phyloP scores from a whole-genome alignment of 2,329 filamentous ascomycete genomes.

The Diplodia seriata region DNA sequence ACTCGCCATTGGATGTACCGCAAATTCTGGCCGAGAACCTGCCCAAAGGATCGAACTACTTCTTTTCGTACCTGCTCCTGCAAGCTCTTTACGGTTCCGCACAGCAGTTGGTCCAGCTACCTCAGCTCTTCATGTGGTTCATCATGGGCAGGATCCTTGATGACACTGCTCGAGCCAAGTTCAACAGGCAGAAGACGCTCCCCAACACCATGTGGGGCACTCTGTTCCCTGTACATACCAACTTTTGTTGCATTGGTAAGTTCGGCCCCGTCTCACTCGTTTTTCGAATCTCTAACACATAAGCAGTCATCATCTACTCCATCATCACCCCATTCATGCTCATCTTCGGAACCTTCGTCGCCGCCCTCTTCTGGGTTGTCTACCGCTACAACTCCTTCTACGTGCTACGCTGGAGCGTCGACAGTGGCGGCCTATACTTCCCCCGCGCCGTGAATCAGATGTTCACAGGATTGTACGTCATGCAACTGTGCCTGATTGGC shows the following conservation, averaged over 20 bases:
- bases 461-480: conserved; percentile 92
- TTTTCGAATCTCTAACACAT: neutral
- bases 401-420: conserved; percentile 84
- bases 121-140: conserved; percentile 81
- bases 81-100: conserved; percentile 77
- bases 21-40: conserved; percentile 77
- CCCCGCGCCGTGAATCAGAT: conserved; percentile 93
- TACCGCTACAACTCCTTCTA: conserved; percentile 98
- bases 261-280: no score
- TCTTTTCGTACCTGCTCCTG: conserved; percentile 98
- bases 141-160: conserved; percentile 81
- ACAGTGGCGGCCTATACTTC: conserved; percentile 92
- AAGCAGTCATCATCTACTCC: conserved; percentile 75
- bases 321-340: conserved; percentile 90
- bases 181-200: conserved; percentile 80
- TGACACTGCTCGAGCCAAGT: conserved; percentile 82
- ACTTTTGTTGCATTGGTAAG: conserved; percentile 86
- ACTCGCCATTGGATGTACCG: conserved; percentile 72
- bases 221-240: conserved; percentile 96
- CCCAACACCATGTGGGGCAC: conserved; percentile 85
- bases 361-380: conserved; percentile 88
- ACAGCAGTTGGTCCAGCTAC: conserved; percentile 82
- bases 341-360: conserved; percentile 91
- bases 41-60: conserved; percentile 90
- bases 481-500: conserved; percentile 89